These are phyloP conservation scores for Pythium volutum DNA, from an alignment of 352 stramenopile species.

Conservation along the genomic window DNA sequence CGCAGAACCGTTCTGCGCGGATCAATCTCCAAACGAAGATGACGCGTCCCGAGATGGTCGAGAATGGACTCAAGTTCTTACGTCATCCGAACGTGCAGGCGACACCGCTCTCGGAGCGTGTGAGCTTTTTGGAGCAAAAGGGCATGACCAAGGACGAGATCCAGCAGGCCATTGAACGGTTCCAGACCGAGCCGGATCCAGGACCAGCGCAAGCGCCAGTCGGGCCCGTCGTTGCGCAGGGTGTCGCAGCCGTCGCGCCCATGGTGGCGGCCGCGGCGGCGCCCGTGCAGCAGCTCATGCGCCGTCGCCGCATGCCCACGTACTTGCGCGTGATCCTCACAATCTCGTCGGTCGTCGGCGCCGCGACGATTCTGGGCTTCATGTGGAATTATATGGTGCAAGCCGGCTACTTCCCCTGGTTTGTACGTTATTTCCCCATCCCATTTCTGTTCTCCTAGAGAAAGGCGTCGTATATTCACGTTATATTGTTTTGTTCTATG, in stretches of 20 bases:
- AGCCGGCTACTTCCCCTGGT: conserved; percentile 62
- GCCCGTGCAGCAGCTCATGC: conserved; percentile 43
- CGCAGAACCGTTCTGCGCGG: not conserved
- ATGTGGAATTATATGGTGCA: conserved; percentile 77
- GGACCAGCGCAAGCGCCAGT: conserved; percentile 10
- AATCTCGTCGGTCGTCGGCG: conserved; percentile 66
- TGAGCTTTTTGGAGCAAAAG: conserved; percentile 80
- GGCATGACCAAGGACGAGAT: conserved; percentile 78
- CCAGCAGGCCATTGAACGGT: conserved; percentile 65
- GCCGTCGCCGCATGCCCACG: conserved; percentile 37
- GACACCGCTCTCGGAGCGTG: conserved; percentile 71
- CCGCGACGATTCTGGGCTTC: conserved; percentile 65
- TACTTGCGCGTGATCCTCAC: conserved; percentile 68
- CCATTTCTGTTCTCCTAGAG: not conserved
- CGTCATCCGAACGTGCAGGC: conserved; percentile 79
- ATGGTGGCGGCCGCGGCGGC: conserved; percentile 48
- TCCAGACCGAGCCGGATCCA: conserved; percentile 19
- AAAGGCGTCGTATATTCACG: not conserved
- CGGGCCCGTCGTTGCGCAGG: conserved; percentile 2
- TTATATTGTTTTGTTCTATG: not conserved
- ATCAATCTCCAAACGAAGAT: not conserved
- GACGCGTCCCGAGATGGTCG: conserved; percentile 61
- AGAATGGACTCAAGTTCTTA: conserved; percentile 80
- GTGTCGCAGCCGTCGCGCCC: conserved; percentile 27
- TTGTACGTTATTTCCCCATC: conserved; percentile 34